phyloP scores from a whole-genome alignment of 345 rosid species.

The Citrus medica region DNA sequence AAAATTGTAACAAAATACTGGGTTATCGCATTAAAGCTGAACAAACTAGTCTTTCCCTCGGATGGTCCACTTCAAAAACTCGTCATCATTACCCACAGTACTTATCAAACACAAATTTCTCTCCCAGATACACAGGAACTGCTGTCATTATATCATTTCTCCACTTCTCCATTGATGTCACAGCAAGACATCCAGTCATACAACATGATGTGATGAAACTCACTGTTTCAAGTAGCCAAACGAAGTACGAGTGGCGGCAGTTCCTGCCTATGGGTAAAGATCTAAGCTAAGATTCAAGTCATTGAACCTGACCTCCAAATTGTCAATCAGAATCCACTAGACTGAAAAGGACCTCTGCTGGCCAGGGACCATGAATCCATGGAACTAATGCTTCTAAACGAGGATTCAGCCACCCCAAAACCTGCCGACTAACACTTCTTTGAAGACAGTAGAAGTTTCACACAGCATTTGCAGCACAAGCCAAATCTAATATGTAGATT shows the following conservation, averaged over 20 bases:
- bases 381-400: neutral
- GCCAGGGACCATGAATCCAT: conserved; percentile 6
- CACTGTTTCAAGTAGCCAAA: neutral
- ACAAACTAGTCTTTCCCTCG: too few relatives aligned
- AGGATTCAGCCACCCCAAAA: neutral
- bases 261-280: neutral
- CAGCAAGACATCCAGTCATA: neutral
- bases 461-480: neutral
- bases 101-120: neutral
- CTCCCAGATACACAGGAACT: neutral
- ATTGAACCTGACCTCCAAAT: conserved; percentile 7
- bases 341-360: conserved; percentile 20
- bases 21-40: too few relatives aligned
- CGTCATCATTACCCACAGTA: neutral
- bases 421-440: neutral
- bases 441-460: neutral
- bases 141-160: neutral
- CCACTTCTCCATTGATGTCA: neutral
- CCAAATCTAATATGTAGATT: neutral
- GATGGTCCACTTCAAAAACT: neutral
- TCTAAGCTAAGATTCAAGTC: neutral
- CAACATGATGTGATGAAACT: neutral
- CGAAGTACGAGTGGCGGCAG: neutral
- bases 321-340: neutral
- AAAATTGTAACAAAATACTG: too few relatives aligned